These are phyloP conservation scores for Phaeosphaeriaceae sp. DNA, from an alignment of 2,329 filamentous ascomycete genomes.

Conservation along the genomic window DNA sequence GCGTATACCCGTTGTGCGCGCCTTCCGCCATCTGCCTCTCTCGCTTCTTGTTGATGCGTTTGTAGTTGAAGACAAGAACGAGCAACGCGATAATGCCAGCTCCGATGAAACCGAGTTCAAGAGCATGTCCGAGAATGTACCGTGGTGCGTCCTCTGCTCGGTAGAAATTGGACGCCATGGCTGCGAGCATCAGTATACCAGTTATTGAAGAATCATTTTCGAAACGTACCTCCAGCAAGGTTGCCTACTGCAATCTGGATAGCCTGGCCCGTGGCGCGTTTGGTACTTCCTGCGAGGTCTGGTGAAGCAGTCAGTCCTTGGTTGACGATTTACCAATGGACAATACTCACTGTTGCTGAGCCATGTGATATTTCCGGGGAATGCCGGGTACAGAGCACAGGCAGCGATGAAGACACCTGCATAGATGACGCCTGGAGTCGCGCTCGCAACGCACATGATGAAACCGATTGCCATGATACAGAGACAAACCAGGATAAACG, in stretches of 20 bases:
- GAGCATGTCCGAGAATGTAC: conserved; percentile 59
- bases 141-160: conserved; percentile 58
- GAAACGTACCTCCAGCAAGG: conserved; percentile 40
- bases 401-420: conserved; percentile 48
- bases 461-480: conserved; percentile 46
- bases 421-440: conserved; percentile 44
- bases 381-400: conserved; percentile 46
- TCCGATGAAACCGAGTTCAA: conserved; percentile 59
- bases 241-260: conserved; percentile 60
- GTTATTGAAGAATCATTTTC: background rate
- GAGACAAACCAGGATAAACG: conserved; percentile 43
- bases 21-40: conserved; percentile 45
- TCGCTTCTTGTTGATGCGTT: conserved; percentile 65
- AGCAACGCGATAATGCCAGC: conserved; percentile 55
- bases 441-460: conserved; percentile 46
- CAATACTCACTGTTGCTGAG: conserved; percentile 56
- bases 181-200: conserved; percentile 38
- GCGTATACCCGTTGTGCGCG: conserved; percentile 51
- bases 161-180: conserved; percentile 77
- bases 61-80: conserved; percentile 60
- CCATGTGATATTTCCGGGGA: conserved; percentile 55
- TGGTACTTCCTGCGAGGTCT: conserved; percentile 61
- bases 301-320: conserved; percentile 37
- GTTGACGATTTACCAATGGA: background rate
- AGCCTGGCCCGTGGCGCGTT: conserved; percentile 57